These are phyloP conservation scores for Mycena indigotica DNA, from an alignment of 768 basidiomycete genomes.

Conservation along the genomic window DNA sequence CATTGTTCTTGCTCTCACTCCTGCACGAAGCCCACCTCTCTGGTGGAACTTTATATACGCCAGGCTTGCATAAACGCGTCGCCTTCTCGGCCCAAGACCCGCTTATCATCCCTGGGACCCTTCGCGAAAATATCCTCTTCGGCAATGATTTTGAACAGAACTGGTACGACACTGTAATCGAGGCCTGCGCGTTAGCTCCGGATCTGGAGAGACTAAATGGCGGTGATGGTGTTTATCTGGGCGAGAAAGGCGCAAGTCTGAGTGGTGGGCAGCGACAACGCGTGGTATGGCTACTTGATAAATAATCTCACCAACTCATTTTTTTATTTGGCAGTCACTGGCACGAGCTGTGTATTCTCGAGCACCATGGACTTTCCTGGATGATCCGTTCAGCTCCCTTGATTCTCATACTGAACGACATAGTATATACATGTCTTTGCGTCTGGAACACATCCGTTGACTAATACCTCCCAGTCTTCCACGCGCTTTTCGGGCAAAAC, in stretches of 20 bases:
- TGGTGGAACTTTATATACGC: neutral
- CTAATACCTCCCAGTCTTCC: conserved; percentile 47
- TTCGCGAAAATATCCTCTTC: conserved; percentile 18
- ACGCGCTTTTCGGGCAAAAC: conserved; percentile 48
- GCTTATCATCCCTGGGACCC: conserved; percentile 5
- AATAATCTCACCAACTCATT: neutral
- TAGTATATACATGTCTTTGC: neutral
- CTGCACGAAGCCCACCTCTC: conserved; percentile 4
- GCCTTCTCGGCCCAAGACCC: conserved; percentile 16
- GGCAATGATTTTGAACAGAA: conserved; percentile 3
- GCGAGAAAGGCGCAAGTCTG: conserved; percentile 60
- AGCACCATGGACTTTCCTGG: conserved; percentile 58
- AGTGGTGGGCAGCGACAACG: conserved; percentile 67
- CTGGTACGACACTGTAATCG: conserved; percentile 14
- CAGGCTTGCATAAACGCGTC: neutral
- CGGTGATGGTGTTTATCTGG: conserved; percentile 63
- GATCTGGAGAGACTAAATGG: conserved; percentile 16
- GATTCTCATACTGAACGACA: conserved; percentile 59
- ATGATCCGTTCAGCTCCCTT: conserved; percentile 62
- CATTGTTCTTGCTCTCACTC: conserved; percentile 4
- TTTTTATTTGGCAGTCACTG: conserved; percentile 38
- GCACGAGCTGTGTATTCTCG: conserved; percentile 62
- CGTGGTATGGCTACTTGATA: conserved; percentile 34
- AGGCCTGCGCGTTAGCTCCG: conserved; percentile 7
- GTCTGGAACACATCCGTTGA: neutral